These are phyloP conservation scores for Auricularia cornea DNA, from an alignment of 768 basidiomycete genomes.

Conservation along the genomic window DNA sequence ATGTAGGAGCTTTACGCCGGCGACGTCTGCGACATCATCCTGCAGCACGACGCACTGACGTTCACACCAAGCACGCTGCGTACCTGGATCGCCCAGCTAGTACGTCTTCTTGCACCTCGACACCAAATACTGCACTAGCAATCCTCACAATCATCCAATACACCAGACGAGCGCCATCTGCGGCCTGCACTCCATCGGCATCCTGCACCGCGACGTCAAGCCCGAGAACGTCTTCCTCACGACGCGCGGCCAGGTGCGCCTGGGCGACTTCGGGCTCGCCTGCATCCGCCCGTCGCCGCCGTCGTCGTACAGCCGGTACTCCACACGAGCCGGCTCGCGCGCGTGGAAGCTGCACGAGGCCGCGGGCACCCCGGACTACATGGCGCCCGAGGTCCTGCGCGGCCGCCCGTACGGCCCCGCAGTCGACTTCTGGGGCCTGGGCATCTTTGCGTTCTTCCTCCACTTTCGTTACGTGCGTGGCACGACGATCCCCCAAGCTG, in stretches of 20 bases:
- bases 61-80: not conserved
- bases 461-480: not conserved
- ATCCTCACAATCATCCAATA: not conserved
- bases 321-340: not conserved
- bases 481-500: too few relatives aligned
- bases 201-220: slow-evolving; percentile 41
- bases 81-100: not conserved
- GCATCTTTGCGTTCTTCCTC: not conserved
- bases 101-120: not conserved
- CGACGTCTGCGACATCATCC: not conserved
- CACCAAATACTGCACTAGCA: not conserved
- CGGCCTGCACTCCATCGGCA: slow-evolving; percentile 32
- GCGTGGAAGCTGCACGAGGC: not conserved
- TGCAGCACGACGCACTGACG: not conserved
- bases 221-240: slow-evolving; percentile 30
- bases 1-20: not conserved
- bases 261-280: not conserved
- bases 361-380: slow-evolving; percentile 1
- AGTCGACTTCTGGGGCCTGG: not conserved
- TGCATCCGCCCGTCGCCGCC: not conserved
- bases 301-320: not conserved
- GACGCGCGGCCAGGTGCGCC: not conserved
- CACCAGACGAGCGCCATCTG: not conserved
- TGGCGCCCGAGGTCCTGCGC: slow-evolving; percentile 2
- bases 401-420: not conserved